These are phyloP conservation scores for Casuarina equisetifolia DNA, from an alignment of 306 rosid species.

Conservation along the genomic window DNA sequence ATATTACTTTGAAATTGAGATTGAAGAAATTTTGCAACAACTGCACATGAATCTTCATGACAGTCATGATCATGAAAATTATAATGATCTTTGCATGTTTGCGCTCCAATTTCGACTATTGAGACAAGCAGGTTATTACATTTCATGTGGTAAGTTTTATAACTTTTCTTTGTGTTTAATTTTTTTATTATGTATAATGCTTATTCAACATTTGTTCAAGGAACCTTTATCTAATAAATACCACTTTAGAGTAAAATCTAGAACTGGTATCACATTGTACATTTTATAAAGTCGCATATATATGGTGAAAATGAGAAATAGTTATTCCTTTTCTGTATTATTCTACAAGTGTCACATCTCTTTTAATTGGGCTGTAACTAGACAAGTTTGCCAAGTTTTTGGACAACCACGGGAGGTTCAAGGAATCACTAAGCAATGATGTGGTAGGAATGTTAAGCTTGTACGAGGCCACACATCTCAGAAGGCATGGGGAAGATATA, in stretches of 20 bases:
- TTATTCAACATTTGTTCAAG: no score
- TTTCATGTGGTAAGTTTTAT: slow-evolving; percentile 31
- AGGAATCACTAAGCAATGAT: background rate
- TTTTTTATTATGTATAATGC: no score
- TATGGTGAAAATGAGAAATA: no score
- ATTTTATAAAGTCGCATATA: no score
- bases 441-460: no score
- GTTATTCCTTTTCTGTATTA: no score
- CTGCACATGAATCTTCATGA: background rate
- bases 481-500: slow-evolving; percentile 3
- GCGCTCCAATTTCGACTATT: slow-evolving; percentile 43
- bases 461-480: slow-evolving; percentile 17
- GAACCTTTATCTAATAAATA: no score
- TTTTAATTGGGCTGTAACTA: background rate
- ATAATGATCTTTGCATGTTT: slow-evolving; percentile 18
- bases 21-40: slow-evolving; percentile 17
- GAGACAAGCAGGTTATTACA: slow-evolving; percentile 37
- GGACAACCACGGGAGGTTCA: background rate
- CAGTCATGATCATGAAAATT: background rate
- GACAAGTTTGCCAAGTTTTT: background rate
- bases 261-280: no score
- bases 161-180: no score
- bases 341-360: no score
- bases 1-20: slow-evolving; percentile 36
- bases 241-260: no score